Evolutionary conservation across 2,329 filamentous ascomycete species (phyloP), one percentile per base, ranked within the genome.

Genomic region (Aspergillus tanneri): DNA sequence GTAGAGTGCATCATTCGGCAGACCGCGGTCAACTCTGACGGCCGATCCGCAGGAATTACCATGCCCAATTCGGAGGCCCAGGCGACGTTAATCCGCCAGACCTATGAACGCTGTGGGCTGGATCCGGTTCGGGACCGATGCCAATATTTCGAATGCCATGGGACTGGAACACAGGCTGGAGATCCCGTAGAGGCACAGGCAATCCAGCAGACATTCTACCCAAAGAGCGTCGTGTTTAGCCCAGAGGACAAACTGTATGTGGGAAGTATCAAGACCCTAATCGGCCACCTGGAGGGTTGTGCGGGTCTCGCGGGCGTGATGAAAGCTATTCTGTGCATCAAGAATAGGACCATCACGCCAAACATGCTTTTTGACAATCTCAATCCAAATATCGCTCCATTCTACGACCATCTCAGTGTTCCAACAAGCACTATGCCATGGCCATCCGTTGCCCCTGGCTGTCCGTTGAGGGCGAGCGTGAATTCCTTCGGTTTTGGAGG

Each of bases 31-130:
- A 67, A 66, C 45, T 55, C 58, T 28, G 63, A 67, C 50, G 64
- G 82, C 16, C 65, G 73, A 18, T 84, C 82, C 0, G 65, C 60
- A 12, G 60, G 60, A 9, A 52, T 64, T 3, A 61, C 64, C 5
- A 48, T 65, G 28, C 64, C 64, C 1, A 62, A 44, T 24, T 23
- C 39, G 47, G 8, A 50, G 4, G 68, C 72, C 1, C 72, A 74
- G 50, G 53, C 56, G 5, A 48, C 52, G 4, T 56, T 72, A 4
- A 73, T 75, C 37, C 49, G 56, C 3, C 43, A 59, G 8, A 64
- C 63, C 1, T 74, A 74, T 50, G 28, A 37, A 3, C 50, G 56
- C 10, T 64, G 66, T 18, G 66, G 67, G 1, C 55, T 73, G 5
- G 60, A 69, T 43, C 43, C 53, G 1, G 21, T 30, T 0, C 24